Conservation (phyloP, 495 filamentous ascomycete genomes). For the Neurospora africana region DNA sequence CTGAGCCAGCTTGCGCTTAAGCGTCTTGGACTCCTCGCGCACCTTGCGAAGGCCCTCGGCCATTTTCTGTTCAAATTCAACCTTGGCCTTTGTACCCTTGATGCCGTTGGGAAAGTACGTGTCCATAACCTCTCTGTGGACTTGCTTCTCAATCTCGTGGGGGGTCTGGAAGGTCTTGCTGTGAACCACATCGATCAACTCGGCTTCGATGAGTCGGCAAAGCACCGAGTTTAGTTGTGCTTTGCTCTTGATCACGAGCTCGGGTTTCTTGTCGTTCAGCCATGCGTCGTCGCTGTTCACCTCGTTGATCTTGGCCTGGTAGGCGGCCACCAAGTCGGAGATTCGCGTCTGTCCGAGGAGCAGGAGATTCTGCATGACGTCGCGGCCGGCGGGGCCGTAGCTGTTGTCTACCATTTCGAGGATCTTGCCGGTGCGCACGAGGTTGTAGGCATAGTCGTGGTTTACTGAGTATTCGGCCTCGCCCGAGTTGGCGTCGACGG, state of each 20-base stretch:
- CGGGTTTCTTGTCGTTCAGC: conserved; percentile 9
- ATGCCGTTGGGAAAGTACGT: conserved; percentile 27
- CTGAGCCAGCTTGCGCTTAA: conserved; percentile 40
- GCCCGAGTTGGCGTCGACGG: conserved; percentile 50
- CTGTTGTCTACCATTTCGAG: conserved; percentile 59
- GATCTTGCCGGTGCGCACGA: conserved; percentile 75
- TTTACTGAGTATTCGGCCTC: conserved; percentile 73
- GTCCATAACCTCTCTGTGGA: conserved; percentile 33
- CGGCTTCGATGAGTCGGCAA: conserved; percentile 32
- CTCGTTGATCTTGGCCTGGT: conserved; percentile 24
- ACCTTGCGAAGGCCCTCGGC: conserved; percentile 43
- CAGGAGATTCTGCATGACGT: conserved; percentile 63
- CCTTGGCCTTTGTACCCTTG: conserved; percentile 46
- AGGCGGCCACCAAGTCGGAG: conserved; percentile 49
- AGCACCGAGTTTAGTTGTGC: conserved; percentile 29
- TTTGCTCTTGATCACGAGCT: conserved; percentile 18
- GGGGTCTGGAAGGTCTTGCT: conserved; percentile 28
- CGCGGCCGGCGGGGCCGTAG: conserved; percentile 58
- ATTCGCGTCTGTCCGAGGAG: conserved; percentile 68
- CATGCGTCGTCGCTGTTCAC: conserved; percentile 12
- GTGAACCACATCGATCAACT: conserved; percentile 34
- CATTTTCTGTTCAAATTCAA: conserved; percentile 42
- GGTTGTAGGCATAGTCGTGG: conserved; percentile 59
- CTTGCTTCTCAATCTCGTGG: conserved; percentile 24
- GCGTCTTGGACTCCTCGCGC: conserved; percentile 30